Conservation (phyloP, 2,329 filamentous ascomycete species). For the Cyphellophora europaea region DNA sequence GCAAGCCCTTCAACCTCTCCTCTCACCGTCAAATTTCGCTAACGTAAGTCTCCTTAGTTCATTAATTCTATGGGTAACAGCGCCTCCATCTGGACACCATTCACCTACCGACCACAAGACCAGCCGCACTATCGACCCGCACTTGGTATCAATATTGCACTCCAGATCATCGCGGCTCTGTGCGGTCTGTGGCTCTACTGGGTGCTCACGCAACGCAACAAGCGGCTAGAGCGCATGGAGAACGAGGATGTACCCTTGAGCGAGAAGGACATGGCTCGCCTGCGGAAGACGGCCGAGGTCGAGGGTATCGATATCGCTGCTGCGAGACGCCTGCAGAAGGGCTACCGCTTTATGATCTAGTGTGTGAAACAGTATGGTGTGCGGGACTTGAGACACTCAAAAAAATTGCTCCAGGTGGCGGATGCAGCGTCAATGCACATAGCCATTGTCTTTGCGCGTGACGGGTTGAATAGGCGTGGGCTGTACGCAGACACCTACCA, state of each 20-base stretch:
- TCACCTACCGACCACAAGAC: conserved; percentile 34
- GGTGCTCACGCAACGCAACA: conserved; percentile 38
- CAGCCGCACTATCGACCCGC: conserved; percentile 30
- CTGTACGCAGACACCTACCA: too few species aligned
- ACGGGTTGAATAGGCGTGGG: too few species aligned
- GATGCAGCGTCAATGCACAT: too few species aligned
- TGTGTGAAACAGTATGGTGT: too few species aligned
- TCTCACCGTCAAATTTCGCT: too few species aligned
- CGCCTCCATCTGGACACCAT: conserved; percentile 43
- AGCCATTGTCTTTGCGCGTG: too few species aligned
- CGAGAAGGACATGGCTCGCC: conserved; percentile 35
- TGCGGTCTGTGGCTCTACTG: conserved; percentile 29
- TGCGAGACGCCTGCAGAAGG: conserved; percentile 43
- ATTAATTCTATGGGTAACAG: conserved; percentile 47
- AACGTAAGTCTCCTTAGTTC: too few species aligned
- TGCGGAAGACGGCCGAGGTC: conserved; percentile 42
- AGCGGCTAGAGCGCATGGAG: conserved; percentile 38
- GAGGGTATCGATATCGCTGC: conserved; percentile 42
- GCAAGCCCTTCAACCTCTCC: conserved; percentile 46
- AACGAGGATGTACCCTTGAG: conserved; percentile 36
- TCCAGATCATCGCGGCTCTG: conserved; percentile 27
- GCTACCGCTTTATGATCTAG: conserved; percentile 44
- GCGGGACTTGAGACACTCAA: too few species aligned
- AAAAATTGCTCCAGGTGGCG: too few species aligned
- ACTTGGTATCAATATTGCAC: conserved; percentile 31